Conservation (phyloP, 805 yeast species). For the Saitoella complicata region DNA sequence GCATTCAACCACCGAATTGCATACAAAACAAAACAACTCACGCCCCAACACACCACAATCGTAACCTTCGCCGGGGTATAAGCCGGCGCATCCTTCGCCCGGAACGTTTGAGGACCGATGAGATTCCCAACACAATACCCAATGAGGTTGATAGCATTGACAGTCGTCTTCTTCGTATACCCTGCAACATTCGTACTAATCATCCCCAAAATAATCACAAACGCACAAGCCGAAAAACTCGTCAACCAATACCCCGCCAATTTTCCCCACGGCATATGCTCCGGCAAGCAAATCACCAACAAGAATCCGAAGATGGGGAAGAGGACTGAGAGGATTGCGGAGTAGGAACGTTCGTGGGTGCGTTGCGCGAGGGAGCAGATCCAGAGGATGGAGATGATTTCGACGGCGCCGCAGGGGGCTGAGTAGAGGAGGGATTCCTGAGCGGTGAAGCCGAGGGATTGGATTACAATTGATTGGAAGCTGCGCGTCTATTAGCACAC, state of each 20-base stretch:
- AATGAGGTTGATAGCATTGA: conserved; percentile 42
- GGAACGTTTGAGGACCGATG: conserved; percentile 50
- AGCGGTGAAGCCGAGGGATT: conserved; percentile 20
- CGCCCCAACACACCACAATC: conserved; percentile 23
- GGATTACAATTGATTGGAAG: conserved; percentile 18
- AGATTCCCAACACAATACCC: conserved; percentile 55
- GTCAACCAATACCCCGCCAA: background rate
- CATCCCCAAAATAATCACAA: background rate
- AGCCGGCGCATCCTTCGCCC: conserved; percentile 33
- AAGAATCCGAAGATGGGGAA: no score
- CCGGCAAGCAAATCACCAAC: no score
- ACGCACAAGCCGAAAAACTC: background rate
- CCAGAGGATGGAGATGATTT: conserved; percentile 16
- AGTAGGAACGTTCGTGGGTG: no score
- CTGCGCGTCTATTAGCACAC: no score
- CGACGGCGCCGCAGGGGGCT: conserved; percentile 22
- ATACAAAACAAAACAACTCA: no score
- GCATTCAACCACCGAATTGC: no score
- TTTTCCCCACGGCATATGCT: background rate
- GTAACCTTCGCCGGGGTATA: conserved; percentile 47
- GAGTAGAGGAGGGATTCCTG: conserved; percentile 21
- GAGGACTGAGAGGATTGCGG: no score
- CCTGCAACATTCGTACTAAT: conserved; percentile 43
- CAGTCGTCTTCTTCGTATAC: conserved; percentile 51
- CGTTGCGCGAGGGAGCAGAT: conserved; percentile 14